Conservation (phyloP, 2,329 filamentous ascomycete genomes). For the Microdochium paspali region DNA sequence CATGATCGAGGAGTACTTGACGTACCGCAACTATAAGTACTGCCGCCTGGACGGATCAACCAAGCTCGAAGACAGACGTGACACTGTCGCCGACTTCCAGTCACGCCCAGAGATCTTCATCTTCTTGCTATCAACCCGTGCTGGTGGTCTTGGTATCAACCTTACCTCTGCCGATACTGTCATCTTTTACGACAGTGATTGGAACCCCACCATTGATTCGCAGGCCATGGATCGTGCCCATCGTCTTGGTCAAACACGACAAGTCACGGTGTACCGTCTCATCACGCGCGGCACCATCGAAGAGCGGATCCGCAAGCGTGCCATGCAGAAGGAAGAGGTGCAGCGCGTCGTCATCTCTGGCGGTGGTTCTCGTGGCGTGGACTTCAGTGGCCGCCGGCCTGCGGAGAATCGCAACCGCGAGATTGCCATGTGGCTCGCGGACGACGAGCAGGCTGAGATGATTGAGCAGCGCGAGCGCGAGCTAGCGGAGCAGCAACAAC, state of each 20-base stretch:
- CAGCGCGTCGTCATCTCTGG: slow-evolving; percentile 94
- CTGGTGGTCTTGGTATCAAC: slow-evolving; percentile 96
- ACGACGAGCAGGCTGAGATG: slow-evolving; percentile 90
- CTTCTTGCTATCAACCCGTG: slow-evolving; percentile 90
- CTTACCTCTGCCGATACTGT: slow-evolving; percentile 93
- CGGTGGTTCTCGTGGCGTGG: slow-evolving; percentile 76
- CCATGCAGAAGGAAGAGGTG: slow-evolving; percentile 96
- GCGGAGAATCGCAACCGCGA: slow-evolving; percentile 93
- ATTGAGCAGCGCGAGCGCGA: slow-evolving; percentile 91
- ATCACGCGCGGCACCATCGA: slow-evolving; percentile 96
- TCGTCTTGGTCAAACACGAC: slow-evolving; percentile 88
- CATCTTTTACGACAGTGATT: slow-evolving; percentile 99
- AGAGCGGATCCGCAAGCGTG: slow-evolving; percentile 93
- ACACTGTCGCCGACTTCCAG: slow-evolving; percentile 96
- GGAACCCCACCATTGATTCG: slow-evolving; percentile 98
- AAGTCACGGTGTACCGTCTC: slow-evolving; percentile 95
- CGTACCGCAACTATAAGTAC: slow-evolving; percentile 98
- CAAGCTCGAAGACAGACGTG: slow-evolving; percentile 91
- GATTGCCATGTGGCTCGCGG: slow-evolving; percentile 97
- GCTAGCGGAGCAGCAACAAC: slow-evolving; percentile 39
- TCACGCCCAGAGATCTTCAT: slow-evolving; percentile 91
- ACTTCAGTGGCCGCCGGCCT: slow-evolving; percentile 86
- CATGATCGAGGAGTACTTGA: slow-evolving; percentile 97
- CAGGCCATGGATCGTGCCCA: slow-evolving; percentile 99
- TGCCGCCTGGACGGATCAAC: slow-evolving; percentile 93